These are phyloP conservation scores for Gynochthodes officinalis DNA, from an alignment of 257 asterid species.

Conservation along the genomic window DNA sequence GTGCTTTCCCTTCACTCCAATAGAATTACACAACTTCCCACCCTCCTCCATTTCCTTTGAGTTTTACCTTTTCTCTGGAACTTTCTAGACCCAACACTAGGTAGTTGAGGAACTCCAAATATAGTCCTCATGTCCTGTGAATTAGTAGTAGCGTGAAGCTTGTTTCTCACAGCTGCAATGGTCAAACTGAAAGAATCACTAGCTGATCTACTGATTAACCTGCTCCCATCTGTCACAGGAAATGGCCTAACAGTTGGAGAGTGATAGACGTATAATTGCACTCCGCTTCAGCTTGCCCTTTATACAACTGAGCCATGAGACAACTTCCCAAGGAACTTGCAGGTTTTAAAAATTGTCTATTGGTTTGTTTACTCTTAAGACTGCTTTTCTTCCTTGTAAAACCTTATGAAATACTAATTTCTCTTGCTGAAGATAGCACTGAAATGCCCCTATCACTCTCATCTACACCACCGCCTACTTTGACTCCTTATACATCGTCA, in stretches of 20 bases:
- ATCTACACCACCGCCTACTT: conserved; percentile 25
- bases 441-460: conserved; percentile 28
- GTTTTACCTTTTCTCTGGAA: conserved; percentile 26
- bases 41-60: conserved; percentile 27
- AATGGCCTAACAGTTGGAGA: conserved; percentile 49
- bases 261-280: conserved; percentile 23
- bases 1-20: conserved; percentile 24
- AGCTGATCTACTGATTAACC: conserved; percentile 37
- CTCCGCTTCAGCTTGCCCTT: conserved; percentile 44
- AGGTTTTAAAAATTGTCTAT: conserved; percentile 41
- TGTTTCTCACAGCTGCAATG: conserved; percentile 21
- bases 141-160: conserved; percentile 19
- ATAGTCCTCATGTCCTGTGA: conserved; percentile 18
- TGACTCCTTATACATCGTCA: conserved; percentile 27
- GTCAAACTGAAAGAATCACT: conserved; percentile 28
- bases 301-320: conserved; percentile 74
- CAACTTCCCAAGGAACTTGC: conserved; percentile 73
- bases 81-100: conserved; percentile 31
- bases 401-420: conserved; percentile 41
- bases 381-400: conserved; percentile 41
- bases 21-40: conserved; percentile 17
- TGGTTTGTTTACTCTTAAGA: conserved; percentile 48
- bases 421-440: conserved; percentile 36
- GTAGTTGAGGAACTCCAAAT: conserved; percentile 60
- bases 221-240: conserved; percentile 56